Conservation (phyloP, 2,329 filamentous ascomycete genomes). For the Sarocladium brachiariae region DNA sequence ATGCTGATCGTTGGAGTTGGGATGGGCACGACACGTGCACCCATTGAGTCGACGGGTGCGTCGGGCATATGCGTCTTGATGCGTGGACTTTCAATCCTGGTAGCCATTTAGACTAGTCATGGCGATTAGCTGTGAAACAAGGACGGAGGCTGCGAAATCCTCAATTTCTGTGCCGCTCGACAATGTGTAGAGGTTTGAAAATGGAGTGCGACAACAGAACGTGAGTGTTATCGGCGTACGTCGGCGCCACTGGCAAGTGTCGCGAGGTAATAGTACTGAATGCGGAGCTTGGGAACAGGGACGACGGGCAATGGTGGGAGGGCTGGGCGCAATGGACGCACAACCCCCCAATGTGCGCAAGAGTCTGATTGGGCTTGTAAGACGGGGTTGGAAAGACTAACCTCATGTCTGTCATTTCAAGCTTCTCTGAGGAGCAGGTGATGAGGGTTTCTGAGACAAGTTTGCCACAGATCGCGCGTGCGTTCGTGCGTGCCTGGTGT, state of each 20-base stretch:
- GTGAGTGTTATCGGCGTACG: conserved; percentile 6
- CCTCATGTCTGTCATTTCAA: conserved; percentile 8
- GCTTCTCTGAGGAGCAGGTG: background rate
- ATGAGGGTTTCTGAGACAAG: background rate
- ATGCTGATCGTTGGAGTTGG: conserved; percentile 50
- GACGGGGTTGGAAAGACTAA: background rate
- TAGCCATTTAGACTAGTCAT: conserved; percentile 33
- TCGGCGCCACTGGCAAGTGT: conserved; percentile 7
- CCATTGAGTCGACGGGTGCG: conserved; percentile 27
- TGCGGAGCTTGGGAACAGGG: conserved; percentile 1
- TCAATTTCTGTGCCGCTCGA: background rate
- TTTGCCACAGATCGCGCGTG: background rate
- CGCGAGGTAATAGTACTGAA: conserved; percentile 8
- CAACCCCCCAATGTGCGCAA: conserved; percentile 1
- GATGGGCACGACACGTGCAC: conserved; percentile 50
- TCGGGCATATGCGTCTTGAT: conserved; percentile 36
- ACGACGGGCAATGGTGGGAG: conserved; percentile 1
- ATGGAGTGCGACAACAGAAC: background rate
- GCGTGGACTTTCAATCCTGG: conserved; percentile 44
- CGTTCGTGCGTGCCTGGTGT: too few species aligned
- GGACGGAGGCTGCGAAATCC: background rate
- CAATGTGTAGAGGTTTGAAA: background rate
- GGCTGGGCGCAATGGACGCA: background rate
- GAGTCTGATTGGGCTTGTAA: conserved; percentile 6
- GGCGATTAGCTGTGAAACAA: background rate